Percentiles rank a stretch among this genome's conserved stretches.
These are phyloP conservation scores for Amylostereum areolatum DNA, from an alignment of 1,284 basidiomycete genomes.

Conservation along the genomic window DNA sequence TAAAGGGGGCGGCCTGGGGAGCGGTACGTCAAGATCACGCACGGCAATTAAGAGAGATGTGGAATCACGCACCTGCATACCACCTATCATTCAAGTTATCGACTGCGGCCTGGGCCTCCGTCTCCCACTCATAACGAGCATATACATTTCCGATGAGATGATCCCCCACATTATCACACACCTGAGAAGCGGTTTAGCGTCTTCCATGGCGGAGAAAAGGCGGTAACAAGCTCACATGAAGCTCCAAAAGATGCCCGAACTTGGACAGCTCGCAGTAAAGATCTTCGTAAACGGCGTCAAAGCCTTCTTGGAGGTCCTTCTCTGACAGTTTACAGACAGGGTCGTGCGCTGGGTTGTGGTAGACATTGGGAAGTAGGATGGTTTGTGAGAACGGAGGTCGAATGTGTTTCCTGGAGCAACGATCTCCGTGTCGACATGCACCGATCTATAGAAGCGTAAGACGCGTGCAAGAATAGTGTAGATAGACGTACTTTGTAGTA, in stretches of 20 bases:
- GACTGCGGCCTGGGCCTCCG: conserved; percentile 91
- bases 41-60: not conserved
- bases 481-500: conserved; percentile 75
- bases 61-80: conserved; percentile 81
- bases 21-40: conserved; percentile 1
- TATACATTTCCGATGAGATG: conserved; percentile 99
- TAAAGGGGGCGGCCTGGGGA: conserved; percentile 84
- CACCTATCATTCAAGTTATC: conserved; percentile 93
- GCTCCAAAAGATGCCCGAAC: conserved; percentile 92
- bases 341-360: conserved; percentile 95
- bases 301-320: conserved; percentile 89
- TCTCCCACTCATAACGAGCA: conserved; percentile 97
- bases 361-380: conserved; percentile 96
- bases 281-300: conserved; percentile 97
- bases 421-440: conserved; percentile 92
- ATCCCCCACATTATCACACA: conserved; percentile 99
- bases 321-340: conserved; percentile 82
- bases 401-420: conserved; percentile 97
- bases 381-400: conserved; percentile 97
- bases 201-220: not conserved
- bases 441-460: conserved; percentile 60
- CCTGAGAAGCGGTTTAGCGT: conserved; percentile 36
- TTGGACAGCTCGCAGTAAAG: conserved; percentile 90
- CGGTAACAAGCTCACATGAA: conserved; percentile 64
- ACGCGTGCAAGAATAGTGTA: conserved; percentile 6